phyloP scores from a whole-genome alignment of 495 filamentous ascomycete species.

The Neurospora sp. region DNA sequence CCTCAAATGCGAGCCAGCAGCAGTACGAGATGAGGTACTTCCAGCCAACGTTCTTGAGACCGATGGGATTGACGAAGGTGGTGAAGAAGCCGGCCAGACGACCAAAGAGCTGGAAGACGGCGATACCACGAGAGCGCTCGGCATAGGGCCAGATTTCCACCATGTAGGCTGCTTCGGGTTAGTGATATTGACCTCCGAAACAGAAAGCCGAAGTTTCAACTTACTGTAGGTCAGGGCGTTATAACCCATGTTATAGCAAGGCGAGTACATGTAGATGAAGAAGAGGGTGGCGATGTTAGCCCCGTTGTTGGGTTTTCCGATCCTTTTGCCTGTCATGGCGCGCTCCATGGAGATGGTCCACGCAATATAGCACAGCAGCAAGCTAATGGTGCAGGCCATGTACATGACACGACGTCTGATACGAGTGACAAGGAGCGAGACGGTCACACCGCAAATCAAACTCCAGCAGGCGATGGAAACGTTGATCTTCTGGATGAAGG shows the following conservation, averaged over 20 bases:
- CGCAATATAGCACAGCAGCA: conserved; percentile 46
- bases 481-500: conserved; percentile 47
- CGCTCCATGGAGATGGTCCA: conserved; percentile 52
- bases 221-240: conserved; percentile 58
- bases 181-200: not conserved
- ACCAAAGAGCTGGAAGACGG: conserved; percentile 54
- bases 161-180: conserved; percentile 38
- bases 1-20: conserved; percentile 49
- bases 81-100: conserved; percentile 35
- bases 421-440: conserved; percentile 41
- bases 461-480: conserved; percentile 49
- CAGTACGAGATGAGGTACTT: conserved; percentile 43
- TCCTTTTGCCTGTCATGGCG: conserved; percentile 29
- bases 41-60: conserved; percentile 48
- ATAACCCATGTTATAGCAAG: conserved; percentile 58
- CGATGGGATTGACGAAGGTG: conserved; percentile 58
- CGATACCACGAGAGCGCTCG: conserved; percentile 49
- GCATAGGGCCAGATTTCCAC: conserved; percentile 57
- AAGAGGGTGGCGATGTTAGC: conserved; percentile 40
- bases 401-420: conserved; percentile 52
- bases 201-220: not conserved
- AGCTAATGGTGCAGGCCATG: conserved; percentile 39
- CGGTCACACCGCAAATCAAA: conserved; percentile 39
- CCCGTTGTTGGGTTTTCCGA: conserved; percentile 24
- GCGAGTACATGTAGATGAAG: conserved; percentile 55